Evolutionary conservation across 106 monocot genomes (phyloP).

Genomic region (Dioscorea zingiberensis): DNA sequence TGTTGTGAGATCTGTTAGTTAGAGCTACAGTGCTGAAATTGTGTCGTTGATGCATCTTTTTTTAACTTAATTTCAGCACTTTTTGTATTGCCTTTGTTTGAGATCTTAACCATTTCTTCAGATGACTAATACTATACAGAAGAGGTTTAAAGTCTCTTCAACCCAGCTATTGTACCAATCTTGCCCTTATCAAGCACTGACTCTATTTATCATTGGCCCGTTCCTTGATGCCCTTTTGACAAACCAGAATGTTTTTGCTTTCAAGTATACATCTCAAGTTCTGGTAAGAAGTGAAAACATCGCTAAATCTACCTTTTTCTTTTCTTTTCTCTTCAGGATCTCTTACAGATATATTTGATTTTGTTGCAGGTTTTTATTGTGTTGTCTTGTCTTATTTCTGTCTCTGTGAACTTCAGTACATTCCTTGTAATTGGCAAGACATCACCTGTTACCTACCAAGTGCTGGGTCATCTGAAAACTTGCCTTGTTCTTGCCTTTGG

Average conservation of each 20-base stretch:
- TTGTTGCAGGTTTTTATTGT: constrained; percentile 69
- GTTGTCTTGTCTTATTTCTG: constrained; percentile 79
- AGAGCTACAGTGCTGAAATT: too few species aligned
- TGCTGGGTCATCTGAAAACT: constrained; percentile 89
- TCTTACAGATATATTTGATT: background rate
- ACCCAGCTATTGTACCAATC: constrained; percentile 95
- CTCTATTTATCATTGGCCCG: constrained; percentile 72
- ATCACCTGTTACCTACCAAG: constrained; percentile 92
- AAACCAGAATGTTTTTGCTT: constrained; percentile 75
- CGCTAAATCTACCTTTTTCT: background rate
- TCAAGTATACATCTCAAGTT: constrained; percentile 80
- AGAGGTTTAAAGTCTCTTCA: constrained; percentile 95
- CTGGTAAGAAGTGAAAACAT: constrained; percentile 40
- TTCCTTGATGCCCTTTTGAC: constrained; percentile 91
- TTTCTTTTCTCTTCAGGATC: background rate
- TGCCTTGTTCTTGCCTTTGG: constrained; percentile 89
- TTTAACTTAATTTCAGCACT: too few species aligned
- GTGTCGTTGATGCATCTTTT: too few species aligned
- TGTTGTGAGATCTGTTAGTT: too few species aligned
- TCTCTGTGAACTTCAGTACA: constrained; percentile 93
- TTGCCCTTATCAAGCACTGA: constrained; percentile 90
- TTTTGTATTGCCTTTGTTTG: background rate
- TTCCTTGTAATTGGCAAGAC: constrained; percentile 96
- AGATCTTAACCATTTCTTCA: constrained; percentile 52
- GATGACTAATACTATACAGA: constrained; percentile 99